Conservation (phyloP, 257 asterid genomes). For the Phtheirospermum japonicum region DNA sequence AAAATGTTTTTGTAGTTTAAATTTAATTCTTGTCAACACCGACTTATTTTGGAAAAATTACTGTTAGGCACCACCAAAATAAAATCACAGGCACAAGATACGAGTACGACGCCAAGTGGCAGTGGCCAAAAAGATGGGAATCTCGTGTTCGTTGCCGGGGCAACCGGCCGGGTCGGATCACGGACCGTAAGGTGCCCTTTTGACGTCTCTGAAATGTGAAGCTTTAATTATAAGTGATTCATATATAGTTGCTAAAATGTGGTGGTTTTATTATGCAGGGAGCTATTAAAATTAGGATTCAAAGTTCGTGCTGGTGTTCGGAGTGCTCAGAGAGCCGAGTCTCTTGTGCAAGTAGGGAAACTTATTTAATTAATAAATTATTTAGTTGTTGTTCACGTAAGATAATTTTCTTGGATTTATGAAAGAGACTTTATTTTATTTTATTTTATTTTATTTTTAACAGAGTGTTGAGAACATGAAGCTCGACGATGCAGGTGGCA, state of each 20-base stretch:
- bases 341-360: slow-evolving; percentile 71
- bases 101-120: slow-evolving; percentile 32
- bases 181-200: slow-evolving; percentile 77
- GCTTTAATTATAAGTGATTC: not conserved
- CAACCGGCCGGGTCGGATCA: slow-evolving; percentile 95
- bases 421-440: not conserved
- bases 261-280: slow-evolving; percentile 50
- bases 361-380: not conserved
- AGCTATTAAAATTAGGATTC: slow-evolving; percentile 80
- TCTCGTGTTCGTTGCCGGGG: slow-evolving; percentile 90
- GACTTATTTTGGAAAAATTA: not conserved
- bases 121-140: slow-evolving; percentile 49
- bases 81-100: slow-evolving; percentile 49
- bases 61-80: slow-evolving; percentile 42
- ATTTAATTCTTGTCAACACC: not conserved
- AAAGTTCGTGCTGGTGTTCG: slow-evolving; percentile 89
- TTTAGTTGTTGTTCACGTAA: not conserved
- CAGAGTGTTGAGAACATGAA: slow-evolving; percentile 77
- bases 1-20: slow-evolving; percentile 2
- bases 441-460: slow-evolving; percentile 12
- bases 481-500: slow-evolving; percentile 50
- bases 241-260: slow-evolving; percentile 26
- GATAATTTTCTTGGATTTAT: not conserved
- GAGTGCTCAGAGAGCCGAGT: slow-evolving; percentile 70
- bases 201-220: slow-evolving; percentile 12